Evolutionary conservation across 352 stramenopile species (phyloP), one percentile per base, ranked within the genome.

Genomic region (Plasmopara muralis): DNA sequence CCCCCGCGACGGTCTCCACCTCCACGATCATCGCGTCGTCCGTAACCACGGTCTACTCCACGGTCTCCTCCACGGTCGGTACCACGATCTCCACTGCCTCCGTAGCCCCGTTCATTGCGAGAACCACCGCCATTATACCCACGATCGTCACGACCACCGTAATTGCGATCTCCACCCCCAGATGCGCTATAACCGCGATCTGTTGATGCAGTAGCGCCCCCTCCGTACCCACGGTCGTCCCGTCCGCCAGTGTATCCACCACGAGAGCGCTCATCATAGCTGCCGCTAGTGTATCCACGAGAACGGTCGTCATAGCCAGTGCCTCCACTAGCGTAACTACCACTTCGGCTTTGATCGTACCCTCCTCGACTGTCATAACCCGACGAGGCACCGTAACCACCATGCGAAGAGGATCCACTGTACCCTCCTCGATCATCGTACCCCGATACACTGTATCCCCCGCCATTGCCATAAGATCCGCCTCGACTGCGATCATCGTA

Each of bases 261-360:
- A 41, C 53, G 47, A 2, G 55, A 60, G 37, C 48, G 48, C 15
- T 54, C 48, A 41, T 67, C 63, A 25, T 64, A 61, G 31, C 60
- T 52, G 18, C 30, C 18, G n/a, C 31, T 37, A 10, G 29, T 43
- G 33, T 64, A 63, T 8, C 66, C 69, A 5, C 57, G 51, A 5
- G 47, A 66, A 1, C 65, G 58, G 5, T 68, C 62, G n/a, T 62
- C 69, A 15, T 66, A 64, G 8, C 57, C 62, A 25, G 60, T 45
- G 10, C 53, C 44, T n/a, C 52, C 31, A 46, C 43, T 33, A 42
- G 28, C 47, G 37, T 54, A 55, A 31, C 16, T 35, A 7, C 38
- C 28, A 18, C 33, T 38, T 37, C 38, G 44, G 35, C 53, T 61
- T 29, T 61, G 53, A n/a, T 71, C 66, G 41, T 79, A 76, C 2